A percentile compares a stretch with the other conserved stretches of the same genome.
These are phyloP conservation scores for Fistulina hepatica DNA, from an alignment of 1,284 basidiomycete species.

Conservation along the genomic window DNA sequence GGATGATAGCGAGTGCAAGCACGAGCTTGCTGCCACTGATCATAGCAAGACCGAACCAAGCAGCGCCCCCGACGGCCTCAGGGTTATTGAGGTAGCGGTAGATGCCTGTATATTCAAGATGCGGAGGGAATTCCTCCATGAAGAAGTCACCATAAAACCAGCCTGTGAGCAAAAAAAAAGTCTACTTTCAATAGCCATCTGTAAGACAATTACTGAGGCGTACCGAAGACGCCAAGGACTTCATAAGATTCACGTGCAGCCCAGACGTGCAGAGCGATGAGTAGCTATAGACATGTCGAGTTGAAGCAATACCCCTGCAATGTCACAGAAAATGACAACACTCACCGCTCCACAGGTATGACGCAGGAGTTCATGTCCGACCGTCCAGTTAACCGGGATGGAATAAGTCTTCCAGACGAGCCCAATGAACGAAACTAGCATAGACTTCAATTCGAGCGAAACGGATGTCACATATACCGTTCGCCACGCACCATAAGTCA, in stretches of 20 bases:
- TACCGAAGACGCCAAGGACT: constrained; percentile 87
- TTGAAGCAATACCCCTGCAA: not conserved
- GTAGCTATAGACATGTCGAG: constrained; percentile 39
- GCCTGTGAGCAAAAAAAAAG: constrained; percentile 36
- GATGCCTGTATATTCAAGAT: constrained; percentile 93
- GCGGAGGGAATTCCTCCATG: constrained; percentile 84
- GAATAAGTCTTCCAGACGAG: constrained; percentile 84
- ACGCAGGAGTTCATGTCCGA: constrained; percentile 80
- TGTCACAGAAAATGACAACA: constrained; percentile 11
- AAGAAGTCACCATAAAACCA: constrained; percentile 99
- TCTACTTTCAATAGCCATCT: constrained; percentile 1
- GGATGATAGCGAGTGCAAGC: constrained; percentile 73
- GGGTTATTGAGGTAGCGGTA: constrained; percentile 96
- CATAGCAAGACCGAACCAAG: constrained; percentile 87
- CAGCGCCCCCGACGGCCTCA: constrained; percentile 90
- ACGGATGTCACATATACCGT: no score
- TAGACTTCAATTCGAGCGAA: constrained; percentile 8
- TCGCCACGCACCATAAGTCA: constrained; percentile 89
- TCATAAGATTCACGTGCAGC: constrained; percentile 84
- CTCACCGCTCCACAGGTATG: constrained; percentile 79
- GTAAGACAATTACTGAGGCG: constrained; percentile 16
- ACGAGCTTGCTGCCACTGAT: constrained; percentile 87
- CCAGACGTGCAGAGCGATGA: constrained; percentile 88
- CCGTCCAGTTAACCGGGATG: constrained; percentile 74
- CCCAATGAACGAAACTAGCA: constrained; percentile 65